Conservation (phyloP, 2,329 filamentous ascomycete genomes). For the Hypoxylon sp. region DNA sequence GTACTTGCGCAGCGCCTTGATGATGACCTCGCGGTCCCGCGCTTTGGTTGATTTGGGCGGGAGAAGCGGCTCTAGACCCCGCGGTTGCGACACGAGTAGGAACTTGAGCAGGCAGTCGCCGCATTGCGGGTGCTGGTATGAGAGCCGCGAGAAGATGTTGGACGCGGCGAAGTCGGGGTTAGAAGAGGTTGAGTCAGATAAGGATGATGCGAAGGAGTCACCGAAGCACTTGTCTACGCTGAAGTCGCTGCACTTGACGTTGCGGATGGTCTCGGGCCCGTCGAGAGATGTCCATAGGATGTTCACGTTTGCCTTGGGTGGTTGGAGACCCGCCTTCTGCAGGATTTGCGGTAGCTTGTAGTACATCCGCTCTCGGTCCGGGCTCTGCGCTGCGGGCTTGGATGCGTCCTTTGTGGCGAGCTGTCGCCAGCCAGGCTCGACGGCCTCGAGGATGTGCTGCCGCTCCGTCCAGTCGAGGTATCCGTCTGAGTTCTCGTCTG, state of each 20-base stretch:
- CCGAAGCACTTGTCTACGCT: slow-evolving; percentile 59
- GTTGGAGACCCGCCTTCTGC: slow-evolving; percentile 57
- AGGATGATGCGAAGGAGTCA: slow-evolving; percentile 58
- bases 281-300: slow-evolving; percentile 60
- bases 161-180: slow-evolving; percentile 58
- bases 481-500: slow-evolving; percentile 57
- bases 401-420: slow-evolving; percentile 48
- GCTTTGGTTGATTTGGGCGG: slow-evolving; percentile 53
- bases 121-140: slow-evolving; percentile 57
- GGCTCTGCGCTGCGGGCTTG: slow-evolving; percentile 52
- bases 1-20: slow-evolving; percentile 59
- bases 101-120: slow-evolving; percentile 61
- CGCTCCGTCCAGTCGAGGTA: slow-evolving; percentile 60
- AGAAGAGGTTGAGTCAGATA: slow-evolving; percentile 54
- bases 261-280: slow-evolving; percentile 58
- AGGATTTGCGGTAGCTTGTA: slow-evolving; percentile 57
- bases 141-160: slow-evolving; percentile 57
- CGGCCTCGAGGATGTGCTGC: slow-evolving; percentile 55
- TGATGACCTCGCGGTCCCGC: slow-evolving; percentile 53
- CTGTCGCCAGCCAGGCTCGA: slow-evolving; percentile 54
- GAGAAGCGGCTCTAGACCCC: slow-evolving; percentile 57
- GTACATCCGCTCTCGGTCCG: slow-evolving; percentile 57
- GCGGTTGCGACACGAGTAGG: slow-evolving; percentile 54
- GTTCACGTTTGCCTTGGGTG: slow-evolving; percentile 59
- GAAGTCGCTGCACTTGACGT: slow-evolving; percentile 59